These are phyloP conservation scores for Aspergillus pseudonomiae DNA, from an alignment of 2,329 filamentous ascomycete species.

Conservation along the genomic window DNA sequence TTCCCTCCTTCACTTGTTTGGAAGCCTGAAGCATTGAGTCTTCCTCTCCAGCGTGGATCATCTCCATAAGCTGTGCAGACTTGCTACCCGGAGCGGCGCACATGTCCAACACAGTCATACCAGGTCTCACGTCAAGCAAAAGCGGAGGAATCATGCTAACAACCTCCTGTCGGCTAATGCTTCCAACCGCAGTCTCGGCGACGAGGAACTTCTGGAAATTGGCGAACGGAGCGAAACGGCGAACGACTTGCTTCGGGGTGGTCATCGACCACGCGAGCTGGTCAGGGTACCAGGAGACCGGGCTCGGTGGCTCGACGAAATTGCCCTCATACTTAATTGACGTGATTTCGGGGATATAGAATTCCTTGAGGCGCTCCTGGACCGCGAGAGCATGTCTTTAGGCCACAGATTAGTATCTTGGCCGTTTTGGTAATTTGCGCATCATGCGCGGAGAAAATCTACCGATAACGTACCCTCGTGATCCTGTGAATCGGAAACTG, in stretches of 20 bases:
- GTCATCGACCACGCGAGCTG: constrained; percentile 97
- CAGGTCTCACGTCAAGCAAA: constrained; percentile 85
- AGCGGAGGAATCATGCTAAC: constrained; percentile 99
- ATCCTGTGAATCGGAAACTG: constrained; percentile 96
- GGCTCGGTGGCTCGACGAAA: constrained; percentile 76
- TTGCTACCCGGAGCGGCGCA: constrained; percentile 98
- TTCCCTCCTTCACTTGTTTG: constrained; percentile 63
- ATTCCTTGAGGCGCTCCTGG: constrained; percentile 80
- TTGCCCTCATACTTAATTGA: constrained; percentile 83
- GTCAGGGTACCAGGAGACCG: constrained; percentile 91
- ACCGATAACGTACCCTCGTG: constrained; percentile 69
- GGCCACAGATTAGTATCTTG: constrained; percentile 13
- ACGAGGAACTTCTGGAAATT: constrained; percentile 98
- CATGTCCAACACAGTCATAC: constrained; percentile 92
- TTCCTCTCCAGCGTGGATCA: constrained; percentile 92
- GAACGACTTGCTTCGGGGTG: constrained; percentile 92
- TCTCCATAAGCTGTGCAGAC: constrained; percentile 90
- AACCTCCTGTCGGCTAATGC: constrained; percentile 95
- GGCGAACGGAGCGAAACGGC: constrained; percentile 90
- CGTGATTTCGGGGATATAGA: constrained; percentile 88
- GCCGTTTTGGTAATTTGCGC: neutral
- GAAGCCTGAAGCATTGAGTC: constrained; percentile 75
- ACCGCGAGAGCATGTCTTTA: constrained; percentile 85
- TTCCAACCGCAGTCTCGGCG: constrained; percentile 93
- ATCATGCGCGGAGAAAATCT: constrained; percentile 9